Evolutionary conservation across 495 filamentous ascomycete species (phyloP).

Genomic region (Neurospora sp.): DNA sequence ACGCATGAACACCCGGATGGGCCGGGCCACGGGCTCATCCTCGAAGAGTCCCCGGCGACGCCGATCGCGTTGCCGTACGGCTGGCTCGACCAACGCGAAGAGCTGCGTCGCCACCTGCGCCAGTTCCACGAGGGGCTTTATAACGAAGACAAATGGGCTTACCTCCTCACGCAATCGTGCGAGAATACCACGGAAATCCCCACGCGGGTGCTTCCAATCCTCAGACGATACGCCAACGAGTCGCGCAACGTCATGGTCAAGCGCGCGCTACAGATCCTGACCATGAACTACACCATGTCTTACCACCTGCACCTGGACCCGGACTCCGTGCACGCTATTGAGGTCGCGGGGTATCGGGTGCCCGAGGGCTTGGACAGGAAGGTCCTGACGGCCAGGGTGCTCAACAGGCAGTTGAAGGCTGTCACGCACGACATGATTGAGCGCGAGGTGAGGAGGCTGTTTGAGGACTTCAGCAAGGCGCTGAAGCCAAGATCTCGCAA

Average conservation of each 20-base stretch:
- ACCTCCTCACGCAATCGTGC: neutral
- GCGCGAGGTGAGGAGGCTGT: slow-evolving; percentile 33
- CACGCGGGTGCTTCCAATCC: slow-evolving; percentile 28
- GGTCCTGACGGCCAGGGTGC: slow-evolving; percentile 37
- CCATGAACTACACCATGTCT: slow-evolving; percentile 42
- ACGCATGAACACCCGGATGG: slow-evolving; percentile 24
- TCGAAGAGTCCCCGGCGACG: slow-evolving; percentile 25
- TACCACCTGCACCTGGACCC: slow-evolving; percentile 36
- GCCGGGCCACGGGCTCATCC: slow-evolving; percentile 18
- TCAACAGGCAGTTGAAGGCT: slow-evolving; percentile 43
- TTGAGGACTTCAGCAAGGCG: slow-evolving; percentile 33
- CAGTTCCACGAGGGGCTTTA: neutral
- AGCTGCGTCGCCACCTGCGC: slow-evolving; percentile 12
- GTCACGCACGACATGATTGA: slow-evolving; percentile 38
- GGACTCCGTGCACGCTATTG: slow-evolving; percentile 25
- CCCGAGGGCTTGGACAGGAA: slow-evolving; percentile 22
- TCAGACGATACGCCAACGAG: slow-evolving; percentile 27
- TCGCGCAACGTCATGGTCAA: slow-evolving; percentile 31
- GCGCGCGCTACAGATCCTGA: slow-evolving; percentile 37
- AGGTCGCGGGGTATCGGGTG: slow-evolving; percentile 17
- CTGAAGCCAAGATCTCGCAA: slow-evolving; percentile 37
- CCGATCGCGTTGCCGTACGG: slow-evolving; percentile 30
- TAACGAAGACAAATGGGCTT: neutral
- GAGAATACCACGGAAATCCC: slow-evolving; percentile 25
- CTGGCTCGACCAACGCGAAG: slow-evolving; percentile 7